These are phyloP conservation scores for Datura wrightii DNA, from an alignment of 257 asterid species.

Conservation along the genomic window DNA sequence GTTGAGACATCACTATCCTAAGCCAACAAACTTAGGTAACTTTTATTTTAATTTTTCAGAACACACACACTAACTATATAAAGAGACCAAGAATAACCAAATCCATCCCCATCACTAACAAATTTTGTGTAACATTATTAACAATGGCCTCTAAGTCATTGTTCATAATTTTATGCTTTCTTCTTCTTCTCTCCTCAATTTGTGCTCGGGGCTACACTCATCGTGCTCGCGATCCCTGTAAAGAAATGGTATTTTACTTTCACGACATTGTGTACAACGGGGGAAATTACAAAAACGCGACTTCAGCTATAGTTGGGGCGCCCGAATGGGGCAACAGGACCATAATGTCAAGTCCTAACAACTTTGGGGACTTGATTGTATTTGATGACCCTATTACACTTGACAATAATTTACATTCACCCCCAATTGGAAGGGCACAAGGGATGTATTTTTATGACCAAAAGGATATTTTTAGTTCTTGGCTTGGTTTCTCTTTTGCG, in stretches of 20 bases:
- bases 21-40: not conserved
- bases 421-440: constrained; percentile 57
- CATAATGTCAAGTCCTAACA: constrained; percentile 39
- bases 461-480: constrained; percentile 45
- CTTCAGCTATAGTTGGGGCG: constrained; percentile 46
- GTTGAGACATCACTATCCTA: constrained; percentile 20
- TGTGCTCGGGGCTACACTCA: not conserved
- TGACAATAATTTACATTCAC: constrained; percentile 49
- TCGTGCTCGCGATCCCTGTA: constrained; percentile 35
- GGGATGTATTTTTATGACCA: constrained; percentile 57
- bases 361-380: constrained; percentile 50
- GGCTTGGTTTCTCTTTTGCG: constrained; percentile 54
- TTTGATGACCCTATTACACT: constrained; percentile 58
- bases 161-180: not conserved
- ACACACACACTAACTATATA: not conserved
- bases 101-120: not conserved
- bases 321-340: constrained; percentile 50
- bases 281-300: constrained; percentile 45
- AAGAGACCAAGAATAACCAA: not conserved
- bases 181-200: constrained; percentile 19
- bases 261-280: constrained; percentile 54
- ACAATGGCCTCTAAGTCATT: not conserved
- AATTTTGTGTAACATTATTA: not conserved
- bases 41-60: not conserved
- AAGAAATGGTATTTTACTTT: constrained; percentile 43